A percentile compares a stretch with the other conserved stretches of the same genome.
Evolutionary conservation across 768 basidiomycete species (phyloP).

Genomic region (Terana coerulea): DNA sequence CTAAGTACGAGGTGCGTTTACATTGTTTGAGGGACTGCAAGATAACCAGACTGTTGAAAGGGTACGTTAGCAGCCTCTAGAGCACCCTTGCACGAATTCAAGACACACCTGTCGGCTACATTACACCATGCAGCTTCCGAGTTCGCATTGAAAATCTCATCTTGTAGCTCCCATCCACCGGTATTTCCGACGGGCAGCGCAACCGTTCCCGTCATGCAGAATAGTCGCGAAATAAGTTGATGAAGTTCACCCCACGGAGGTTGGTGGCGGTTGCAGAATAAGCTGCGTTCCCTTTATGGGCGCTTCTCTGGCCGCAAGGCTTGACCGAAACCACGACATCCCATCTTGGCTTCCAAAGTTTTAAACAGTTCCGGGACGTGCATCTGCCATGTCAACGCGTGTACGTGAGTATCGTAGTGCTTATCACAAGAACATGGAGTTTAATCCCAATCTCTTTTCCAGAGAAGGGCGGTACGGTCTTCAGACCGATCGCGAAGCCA

Average conservation of each 20-base stretch:
- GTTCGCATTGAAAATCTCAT: conserved; percentile 21
- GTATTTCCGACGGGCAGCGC: conserved; percentile 53
- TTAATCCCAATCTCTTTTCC: neutral
- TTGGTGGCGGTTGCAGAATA: neutral
- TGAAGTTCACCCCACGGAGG: too few species aligned
- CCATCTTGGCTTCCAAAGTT: neutral
- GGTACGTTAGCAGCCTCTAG: neutral
- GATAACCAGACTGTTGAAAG: conserved; percentile 48
- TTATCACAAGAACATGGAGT: conserved; percentile 4
- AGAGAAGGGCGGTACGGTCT: conserved; percentile 74
- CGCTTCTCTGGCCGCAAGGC: neutral
- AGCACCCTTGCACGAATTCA: neutral
- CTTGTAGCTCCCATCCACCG: conserved; percentile 58
- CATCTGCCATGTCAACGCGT: conserved; percentile 47
- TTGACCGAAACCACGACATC: neutral
- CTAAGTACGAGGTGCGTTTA: conserved; percentile 25
- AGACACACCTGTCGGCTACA: conserved; percentile 55
- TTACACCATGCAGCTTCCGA: conserved; percentile 37
- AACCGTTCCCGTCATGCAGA: conserved; percentile 12
- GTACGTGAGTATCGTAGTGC: conserved; percentile 51
- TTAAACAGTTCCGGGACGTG: too few species aligned
- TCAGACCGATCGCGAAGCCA: conserved; percentile 61
- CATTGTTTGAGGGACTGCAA: conserved; percentile 72
- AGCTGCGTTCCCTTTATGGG: neutral
- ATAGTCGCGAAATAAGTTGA: too few species aligned